phyloP scores from a whole-genome alignment of 495 filamentous ascomycete species.

The Neurospora tetrasperma region DNA sequence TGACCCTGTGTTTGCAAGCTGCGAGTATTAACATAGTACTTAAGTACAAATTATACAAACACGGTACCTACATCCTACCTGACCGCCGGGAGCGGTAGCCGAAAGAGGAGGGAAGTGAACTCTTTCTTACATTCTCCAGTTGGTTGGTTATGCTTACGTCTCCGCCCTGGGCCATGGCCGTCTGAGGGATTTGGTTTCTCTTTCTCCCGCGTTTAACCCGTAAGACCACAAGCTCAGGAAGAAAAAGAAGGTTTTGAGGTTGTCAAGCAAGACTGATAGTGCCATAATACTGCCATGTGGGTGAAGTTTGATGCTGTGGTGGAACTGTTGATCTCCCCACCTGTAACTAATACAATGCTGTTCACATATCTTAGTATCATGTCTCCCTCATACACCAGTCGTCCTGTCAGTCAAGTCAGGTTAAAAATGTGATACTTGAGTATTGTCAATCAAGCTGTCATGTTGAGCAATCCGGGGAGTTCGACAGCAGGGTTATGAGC shows the following conservation, averaged over 20 bases:
- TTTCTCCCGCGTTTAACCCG: background rate
- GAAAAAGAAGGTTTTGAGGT: background rate
- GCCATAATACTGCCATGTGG: background rate
- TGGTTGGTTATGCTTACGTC: background rate
- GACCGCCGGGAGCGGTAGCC: background rate
- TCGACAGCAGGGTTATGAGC: background rate
- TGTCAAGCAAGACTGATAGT: background rate
- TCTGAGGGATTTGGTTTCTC: background rate
- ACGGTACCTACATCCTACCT: background rate
- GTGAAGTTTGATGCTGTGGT: background rate
- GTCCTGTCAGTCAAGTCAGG: background rate
- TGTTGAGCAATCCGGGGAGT: background rate
- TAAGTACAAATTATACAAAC: background rate
- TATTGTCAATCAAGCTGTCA: background rate
- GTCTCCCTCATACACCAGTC: background rate
- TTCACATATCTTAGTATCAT: background rate
- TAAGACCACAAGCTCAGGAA: background rate
- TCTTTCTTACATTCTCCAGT: background rate
- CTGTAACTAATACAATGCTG: background rate
- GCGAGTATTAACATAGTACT: background rate
- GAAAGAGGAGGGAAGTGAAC: background rate
- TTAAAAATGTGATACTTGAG: background rate
- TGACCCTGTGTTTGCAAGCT: background rate
- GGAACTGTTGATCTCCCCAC: background rate
- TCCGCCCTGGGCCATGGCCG: background rate